A percentile compares a stretch with the other conserved stretches of the same genome.
Evolutionary conservation across 768 basidiomycete genomes (phyloP).

Genomic region (Leccinum barrowsii): DNA sequence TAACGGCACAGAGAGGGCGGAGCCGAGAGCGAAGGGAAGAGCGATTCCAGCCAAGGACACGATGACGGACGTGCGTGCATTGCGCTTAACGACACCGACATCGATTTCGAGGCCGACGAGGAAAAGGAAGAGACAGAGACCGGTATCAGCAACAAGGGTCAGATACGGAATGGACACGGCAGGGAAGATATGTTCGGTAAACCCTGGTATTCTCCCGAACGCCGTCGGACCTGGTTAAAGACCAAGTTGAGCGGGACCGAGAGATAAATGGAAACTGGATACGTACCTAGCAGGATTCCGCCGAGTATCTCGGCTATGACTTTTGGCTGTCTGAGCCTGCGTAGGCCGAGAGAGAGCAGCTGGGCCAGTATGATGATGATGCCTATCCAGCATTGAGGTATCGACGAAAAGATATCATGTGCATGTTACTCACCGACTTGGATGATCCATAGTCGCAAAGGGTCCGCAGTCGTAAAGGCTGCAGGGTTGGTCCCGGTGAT

Average conservation of each 20-base stretch:
- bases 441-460: conserved; percentile 73
- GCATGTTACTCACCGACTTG: conserved; percentile 41
- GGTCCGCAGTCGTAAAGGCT: conserved; percentile 59
- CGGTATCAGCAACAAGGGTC: conserved; percentile 85
- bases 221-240: conserved; percentile 42
- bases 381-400: conserved; percentile 38
- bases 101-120: conserved; percentile 94
- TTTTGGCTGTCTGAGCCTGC: conserved; percentile 79
- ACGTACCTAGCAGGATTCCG: conserved; percentile 76
- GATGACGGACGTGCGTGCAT: conserved; percentile 60
- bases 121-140: conserved; percentile 85
- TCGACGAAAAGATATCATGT: background rate
- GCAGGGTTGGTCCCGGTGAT: conserved; percentile 74
- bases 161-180: conserved; percentile 67
- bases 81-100: conserved; percentile 67
- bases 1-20: conserved; percentile 60
- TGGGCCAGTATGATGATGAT: conserved; percentile 83
- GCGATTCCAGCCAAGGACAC: conserved; percentile 83
- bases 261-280: conserved; percentile 35
- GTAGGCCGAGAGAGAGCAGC: conserved; percentile 64
- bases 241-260: background rate
- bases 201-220: conserved; percentile 82
- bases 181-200: conserved; percentile 85
- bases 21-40: conserved; percentile 85
- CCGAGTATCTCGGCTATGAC: conserved; percentile 84